A percentile compares a stretch with the other conserved stretches of the same genome.
phyloP scores from a whole-genome alignment of 2,329 filamentous ascomycete genomes.

The Verticillium albo-atrum region DNA sequence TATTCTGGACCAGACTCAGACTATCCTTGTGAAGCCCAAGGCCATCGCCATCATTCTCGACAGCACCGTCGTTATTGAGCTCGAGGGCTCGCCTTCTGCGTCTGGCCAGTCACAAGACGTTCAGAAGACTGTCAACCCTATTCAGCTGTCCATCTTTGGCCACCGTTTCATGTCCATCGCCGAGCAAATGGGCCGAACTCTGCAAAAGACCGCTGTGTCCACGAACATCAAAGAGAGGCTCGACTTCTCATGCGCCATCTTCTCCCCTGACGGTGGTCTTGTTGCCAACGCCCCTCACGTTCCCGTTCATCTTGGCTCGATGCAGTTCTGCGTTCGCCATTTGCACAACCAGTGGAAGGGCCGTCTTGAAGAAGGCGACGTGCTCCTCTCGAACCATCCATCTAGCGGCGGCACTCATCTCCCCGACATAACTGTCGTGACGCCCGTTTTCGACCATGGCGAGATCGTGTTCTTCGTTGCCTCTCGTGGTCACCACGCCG shows the following conservation, averaged over 20 bases:
- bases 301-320: constrained; percentile 72
- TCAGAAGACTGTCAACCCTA: constrained; percentile 59
- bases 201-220: constrained; percentile 72
- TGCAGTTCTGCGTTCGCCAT: constrained; percentile 70
- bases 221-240: constrained; percentile 76
- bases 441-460: constrained; percentile 27
- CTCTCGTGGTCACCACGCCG: constrained; percentile 26
- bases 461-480: constrained; percentile 28
- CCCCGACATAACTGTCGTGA: constrained; percentile 36
- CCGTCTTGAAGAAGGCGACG: constrained; percentile 68
- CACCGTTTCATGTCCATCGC: constrained; percentile 80
- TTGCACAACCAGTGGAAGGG: constrained; percentile 66
- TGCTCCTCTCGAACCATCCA: constrained; percentile 58
- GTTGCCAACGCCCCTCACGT: constrained; percentile 73
- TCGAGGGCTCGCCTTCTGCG: constrained; percentile 22
- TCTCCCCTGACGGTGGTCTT: constrained; percentile 66
- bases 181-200: constrained; percentile 72
- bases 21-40: constrained; percentile 60
- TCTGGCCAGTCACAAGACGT: constrained; percentile 59
- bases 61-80: constrained; percentile 31
- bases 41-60: constrained; percentile 26
- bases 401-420: constrained; percentile 26
- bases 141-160: constrained; percentile 69
- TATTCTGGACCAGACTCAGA: constrained; percentile 69
- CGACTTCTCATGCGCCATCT: constrained; percentile 75